A percentile compares a stretch with the other conserved stretches of the same genome.
Conservation (phyloP, 352 stramenopile species). For the Phytophthora constricta region DNA sequence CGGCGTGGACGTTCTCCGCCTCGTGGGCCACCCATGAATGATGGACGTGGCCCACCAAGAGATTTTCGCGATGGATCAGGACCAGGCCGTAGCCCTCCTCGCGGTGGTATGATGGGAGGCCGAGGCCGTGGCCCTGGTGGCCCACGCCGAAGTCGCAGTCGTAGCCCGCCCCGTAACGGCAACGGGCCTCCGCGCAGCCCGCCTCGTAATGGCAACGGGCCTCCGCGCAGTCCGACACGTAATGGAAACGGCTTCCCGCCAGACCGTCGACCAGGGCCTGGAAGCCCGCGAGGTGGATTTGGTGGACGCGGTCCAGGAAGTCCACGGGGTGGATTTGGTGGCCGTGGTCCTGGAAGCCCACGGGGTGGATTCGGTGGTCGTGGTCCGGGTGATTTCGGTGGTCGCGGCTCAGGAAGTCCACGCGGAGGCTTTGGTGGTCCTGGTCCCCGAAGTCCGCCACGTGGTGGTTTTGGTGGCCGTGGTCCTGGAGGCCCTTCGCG, state of each 20-base stretch:
- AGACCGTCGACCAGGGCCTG: no score
- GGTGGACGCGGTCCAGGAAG: conserved; percentile 9
- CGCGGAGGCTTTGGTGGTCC: no score
- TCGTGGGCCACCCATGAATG: conserved; percentile 26
- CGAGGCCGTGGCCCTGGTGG: conserved; percentile 26
- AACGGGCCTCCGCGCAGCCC: conserved; percentile 25
- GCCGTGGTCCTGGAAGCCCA: conserved; percentile 18
- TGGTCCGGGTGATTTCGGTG: not conserved
- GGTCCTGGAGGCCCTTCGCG: conserved; percentile 7
- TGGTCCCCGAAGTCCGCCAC: no score
- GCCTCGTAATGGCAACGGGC: conserved; percentile 34
- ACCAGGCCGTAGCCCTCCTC: conserved; percentile 33
- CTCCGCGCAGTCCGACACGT: no score
- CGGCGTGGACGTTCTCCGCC: not conserved
- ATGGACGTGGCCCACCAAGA: conserved; percentile 25
- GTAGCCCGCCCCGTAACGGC: conserved; percentile 23
- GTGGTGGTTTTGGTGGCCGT: conserved; percentile 14
- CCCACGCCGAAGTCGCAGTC: conserved; percentile 32
- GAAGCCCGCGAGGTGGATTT: conserved; percentile 18
- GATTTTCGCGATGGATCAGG: conserved; percentile 36
- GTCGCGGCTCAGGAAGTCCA: no score
- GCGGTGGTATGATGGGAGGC: conserved; percentile 28
- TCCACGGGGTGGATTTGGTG: conserved; percentile 28
- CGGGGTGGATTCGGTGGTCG: conserved; percentile 15
- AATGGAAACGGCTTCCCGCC: no score